These are phyloP conservation scores for Fusarium oxysporum DNA, from an alignment of 2,329 filamentous ascomycete species.

Conservation along the genomic window DNA sequence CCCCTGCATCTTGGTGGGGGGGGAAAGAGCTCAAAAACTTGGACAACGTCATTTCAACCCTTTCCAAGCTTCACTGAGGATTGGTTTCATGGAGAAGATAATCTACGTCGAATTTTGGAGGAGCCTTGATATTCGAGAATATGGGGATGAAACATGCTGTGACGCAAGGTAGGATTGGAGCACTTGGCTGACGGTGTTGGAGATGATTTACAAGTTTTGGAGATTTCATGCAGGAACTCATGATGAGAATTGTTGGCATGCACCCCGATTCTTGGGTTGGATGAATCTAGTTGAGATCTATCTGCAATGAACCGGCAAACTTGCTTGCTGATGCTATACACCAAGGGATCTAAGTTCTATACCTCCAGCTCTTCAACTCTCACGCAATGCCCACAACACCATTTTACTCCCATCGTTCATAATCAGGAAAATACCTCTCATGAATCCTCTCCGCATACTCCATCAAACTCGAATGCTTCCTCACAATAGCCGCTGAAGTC, in stretches of 20 bases:
- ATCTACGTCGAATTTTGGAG: neutral
- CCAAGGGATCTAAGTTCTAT: neutral
- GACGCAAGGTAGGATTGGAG: neutral
- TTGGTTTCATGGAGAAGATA: neutral
- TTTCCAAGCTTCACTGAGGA: neutral
- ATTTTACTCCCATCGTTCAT: constrained; percentile 54
- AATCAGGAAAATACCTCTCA: constrained; percentile 67
- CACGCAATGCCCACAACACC: neutral
- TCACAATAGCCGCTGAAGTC: constrained; percentile 57
- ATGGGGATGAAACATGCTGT: constrained; percentile 9
- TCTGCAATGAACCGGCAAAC: too few relatives aligned
- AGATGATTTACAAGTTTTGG: neutral
- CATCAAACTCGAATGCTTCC: constrained; percentile 59
- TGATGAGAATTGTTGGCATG: neutral
- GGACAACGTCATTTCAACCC: constrained; percentile 15
- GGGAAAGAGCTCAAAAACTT: neutral
- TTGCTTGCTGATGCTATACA: neutral
- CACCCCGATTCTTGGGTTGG: too few relatives aligned
- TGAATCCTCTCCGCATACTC: constrained; percentile 70
- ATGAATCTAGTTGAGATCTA: neutral
- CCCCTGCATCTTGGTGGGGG: constrained; percentile 9
- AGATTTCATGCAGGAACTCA: neutral
- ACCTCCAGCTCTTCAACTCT: neutral
- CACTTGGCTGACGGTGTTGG: neutral
- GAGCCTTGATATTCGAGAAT: neutral